Base-by-base conservation (phyloP, 345 rosid species). In the Triadica sebifera region DNA sequence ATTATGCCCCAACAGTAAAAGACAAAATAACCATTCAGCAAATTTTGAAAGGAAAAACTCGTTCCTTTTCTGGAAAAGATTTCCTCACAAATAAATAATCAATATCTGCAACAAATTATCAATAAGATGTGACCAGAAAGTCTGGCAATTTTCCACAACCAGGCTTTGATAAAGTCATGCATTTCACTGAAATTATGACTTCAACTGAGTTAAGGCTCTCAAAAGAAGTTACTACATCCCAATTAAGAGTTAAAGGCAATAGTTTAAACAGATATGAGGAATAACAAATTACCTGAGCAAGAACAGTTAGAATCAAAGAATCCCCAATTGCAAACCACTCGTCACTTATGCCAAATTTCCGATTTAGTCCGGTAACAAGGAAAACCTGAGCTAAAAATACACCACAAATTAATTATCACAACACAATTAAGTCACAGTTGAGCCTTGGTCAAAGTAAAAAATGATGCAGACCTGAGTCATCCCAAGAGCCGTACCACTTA, bases 281-380 rank as follows among this genome's bases (percentile, higher is more conserved):
- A 38, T 60, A 51, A 16, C 59, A 74, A 22, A 65, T 75, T 76
- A 90, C 98, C 98, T 92, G 97, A 78, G 89, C 84, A 74, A 93
- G 97, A 67, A 95, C 97, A 0, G 98, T 93, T 60, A 91, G 80
- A 79, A 95, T 90, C 81, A 93, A 83, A 64, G 98, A 93, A 84
- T 91, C 99, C 58, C 99, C 99, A 47, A 93, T 88, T 50, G 99
- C 92, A 85, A 95, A 95, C 97, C 99, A 95, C 77, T 93, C 96
- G 12, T 93, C 96, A 45, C 94, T 93, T 67, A 95, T 87, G 59
- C 98, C 98, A 71, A 95, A 76, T 74, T 87, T 82, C 56, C 89
- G 81, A 80, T 95, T 91, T 60, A 93, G 80, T 74, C 98, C 96
- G 22, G 93, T 89, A 43, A 95, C 97, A 43, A 93, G 99, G 65